Base-by-base conservation (phyloP, 106 monocot genomes). In the Narthecium ossifragum region DNA sequence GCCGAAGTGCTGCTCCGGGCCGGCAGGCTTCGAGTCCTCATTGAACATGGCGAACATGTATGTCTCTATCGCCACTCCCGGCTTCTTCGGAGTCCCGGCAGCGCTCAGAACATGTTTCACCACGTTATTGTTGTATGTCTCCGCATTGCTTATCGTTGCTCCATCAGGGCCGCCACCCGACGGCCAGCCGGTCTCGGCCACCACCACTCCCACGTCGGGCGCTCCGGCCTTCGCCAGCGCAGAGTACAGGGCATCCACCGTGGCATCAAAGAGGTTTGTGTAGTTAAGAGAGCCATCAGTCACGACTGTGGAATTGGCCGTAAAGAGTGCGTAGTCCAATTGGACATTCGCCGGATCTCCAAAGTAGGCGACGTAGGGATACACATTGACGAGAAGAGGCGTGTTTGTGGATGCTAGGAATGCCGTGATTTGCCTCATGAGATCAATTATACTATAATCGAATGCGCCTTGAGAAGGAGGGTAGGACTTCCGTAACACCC, bases 171-270 rank as follows among this genome's bases (percentile, higher is more conserved):
- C 85, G 26, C 77, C 81, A 1, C 17, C 74, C 0, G 81, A 82
- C 31, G 86, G 86, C 86, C 86, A 86, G 18, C 82, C 75, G 32
- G 57, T 81, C 71, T 86, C 80, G 6, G 85, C 70, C 34, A 85
- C 81, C 22, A 74, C 73, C 15, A 81, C 24, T 3, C 31, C 34
- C 7, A 82, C 72, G 6, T 33, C 31, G 0, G 54, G n/a, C 0
- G 29, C 65, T 0, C 81, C 81, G 2, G 46, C 60, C 49, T 34
- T 70, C 78, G 78, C 78, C 32, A 78, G 34, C 0, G 86, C 81
- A 8, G 75, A 24, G 75, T 86, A 82, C n/a, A 75, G 12, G 1
- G 74, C 57, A 46, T 86, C 86, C 10, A 81, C 53, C 2, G 69
- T 26, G 1, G 85, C 85, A 31, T 81, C 71, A 40, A 86, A 78